Base-by-base conservation (phyloP, 768 basidiomycete species). In the Chalciporus piperatus region DNA sequence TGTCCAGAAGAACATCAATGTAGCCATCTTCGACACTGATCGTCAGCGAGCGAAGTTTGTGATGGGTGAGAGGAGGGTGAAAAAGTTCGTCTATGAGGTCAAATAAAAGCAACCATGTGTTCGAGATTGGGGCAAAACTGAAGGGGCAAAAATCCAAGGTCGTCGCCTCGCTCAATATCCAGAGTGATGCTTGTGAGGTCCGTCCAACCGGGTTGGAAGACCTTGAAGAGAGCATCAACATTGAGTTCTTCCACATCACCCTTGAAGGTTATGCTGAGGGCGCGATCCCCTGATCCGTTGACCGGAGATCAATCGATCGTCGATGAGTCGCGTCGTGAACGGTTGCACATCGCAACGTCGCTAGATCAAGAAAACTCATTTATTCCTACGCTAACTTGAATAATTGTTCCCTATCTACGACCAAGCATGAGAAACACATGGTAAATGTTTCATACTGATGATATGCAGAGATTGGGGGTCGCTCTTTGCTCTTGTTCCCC, bases 401-500 rank as follows among this genome's bases (percentile, higher is more conserved):
- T 14, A 13, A 32, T 9, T 66, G 59, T 65, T 52, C 64, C 64
- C 59, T 53, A 48, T 49, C 32, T 54, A 64, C 50, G 43, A 41
- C 32, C 41, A 27, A 54, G 41, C 19, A 51, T 51, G 59, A 57
- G 48, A 60, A 61, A 56, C 50, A 56, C 19, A 10, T 43, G 20
- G 1, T 0, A 0, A 16, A 42, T 48, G 57, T 56, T 66, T 64
- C 63, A 61, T 57, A 49, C 28, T 45, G 17, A 52, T 59, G 28
- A 41, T 44, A 46, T 39, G 51, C 52, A 41, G 32, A 55, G 38
- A 23, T 47, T 9, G 38, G 65, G 51, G 22, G 14, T 82, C 58
- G 53, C 77, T 87, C 72, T 88, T 56, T 83, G 85, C 87, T 86
- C 80, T 82, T 60, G 85, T 89, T 89, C 86, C 87, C 87, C 87